Percentiles rank a stretch among this genome's conserved stretches.
These are phyloP conservation scores for Suillus paluster DNA, from an alignment of 768 basidiomycete species.

Conservation along the genomic window DNA sequence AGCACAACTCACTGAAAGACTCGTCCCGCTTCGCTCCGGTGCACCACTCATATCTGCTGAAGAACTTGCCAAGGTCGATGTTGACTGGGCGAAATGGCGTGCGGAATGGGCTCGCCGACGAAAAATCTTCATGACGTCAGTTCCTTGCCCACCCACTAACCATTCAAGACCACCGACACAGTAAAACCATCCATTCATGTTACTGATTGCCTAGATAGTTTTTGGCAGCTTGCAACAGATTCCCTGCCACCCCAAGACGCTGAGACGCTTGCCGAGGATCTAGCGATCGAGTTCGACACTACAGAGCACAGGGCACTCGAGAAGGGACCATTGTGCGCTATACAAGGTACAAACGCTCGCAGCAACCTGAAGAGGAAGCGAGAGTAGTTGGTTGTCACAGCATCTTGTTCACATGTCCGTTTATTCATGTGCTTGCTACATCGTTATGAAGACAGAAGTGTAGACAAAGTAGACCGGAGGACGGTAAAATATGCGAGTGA, in stretches of 20 bases:
- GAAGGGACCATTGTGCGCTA: conserved; percentile 57
- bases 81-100: conserved; percentile 81
- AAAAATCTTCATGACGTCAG: conserved; percentile 61
- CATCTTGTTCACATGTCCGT: neutral
- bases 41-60: conserved; percentile 66
- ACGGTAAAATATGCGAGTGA: no score
- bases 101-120: conserved; percentile 78
- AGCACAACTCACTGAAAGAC: conserved; percentile 47
- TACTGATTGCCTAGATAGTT: conserved; percentile 45
- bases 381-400: conserved; percentile 15
- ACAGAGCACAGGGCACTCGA: conserved; percentile 72
- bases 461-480: neutral
- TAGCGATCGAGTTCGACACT: conserved; percentile 82
- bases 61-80: conserved; percentile 69
- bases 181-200: neutral
- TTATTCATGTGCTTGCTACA: neutral
- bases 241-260: conserved; percentile 69
- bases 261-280: conserved; percentile 67
- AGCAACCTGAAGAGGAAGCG: conserved; percentile 59
- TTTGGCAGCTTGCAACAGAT: conserved; percentile 77
- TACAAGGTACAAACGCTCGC: conserved; percentile 28
- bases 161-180: neutral
- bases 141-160: conserved; percentile 12
- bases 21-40: conserved; percentile 71
- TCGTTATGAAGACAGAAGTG: neutral